Evolutionary conservation across 257 asterid genomes (phyloP), one percentile per base, ranked within the genome.

Genomic region (Nyctanthes arbortristis): DNA sequence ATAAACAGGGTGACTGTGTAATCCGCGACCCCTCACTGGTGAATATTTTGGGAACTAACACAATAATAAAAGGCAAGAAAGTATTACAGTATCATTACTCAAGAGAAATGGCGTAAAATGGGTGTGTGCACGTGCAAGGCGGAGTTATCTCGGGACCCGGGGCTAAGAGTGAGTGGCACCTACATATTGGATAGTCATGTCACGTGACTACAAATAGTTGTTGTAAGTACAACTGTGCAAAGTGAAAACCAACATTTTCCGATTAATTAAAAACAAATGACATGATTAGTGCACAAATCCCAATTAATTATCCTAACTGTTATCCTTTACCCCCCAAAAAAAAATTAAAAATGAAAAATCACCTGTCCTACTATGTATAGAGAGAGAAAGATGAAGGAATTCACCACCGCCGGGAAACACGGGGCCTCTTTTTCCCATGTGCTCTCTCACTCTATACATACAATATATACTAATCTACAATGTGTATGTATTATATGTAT

Each of bases 331-430:
- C 34, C 24, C 35, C 13, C 2, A 64, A 29, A 4, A 12, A 14
- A 6, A 18, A 34, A 24, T 28, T 16, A 28, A 25, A 27, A 18
- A 40, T 14, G 24, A 8, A 33, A 33, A 7, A 81, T n/a, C n/a
- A n/a, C n/a, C n/a, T n/a, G n/a, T n/a, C n/a, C n/a, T n/a, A n/a
- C n/a, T n/a, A n/a, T 59, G 64, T 78, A 87, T 67, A 73, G 82
- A 75, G 49, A 69, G 71, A 49, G 69, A 79, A 80, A 84, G 79
- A 69, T 45, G 86, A 70, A 81, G 62, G 16, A 77, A 83, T 65
- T 61, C 73, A 61, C 73, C 75, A 70, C 74, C 78, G 76, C 89
- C 91, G 88, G 82, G 84, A 78, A 85, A 88, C 82, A 82, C 91
- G 89, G 91, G 91, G 85, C 88, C 85, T 73, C 82, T 79, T 75